phyloP scores from a whole-genome alignment of 2,329 filamentous ascomycete genomes.

The Lasiodiplodia theobromae region DNA sequence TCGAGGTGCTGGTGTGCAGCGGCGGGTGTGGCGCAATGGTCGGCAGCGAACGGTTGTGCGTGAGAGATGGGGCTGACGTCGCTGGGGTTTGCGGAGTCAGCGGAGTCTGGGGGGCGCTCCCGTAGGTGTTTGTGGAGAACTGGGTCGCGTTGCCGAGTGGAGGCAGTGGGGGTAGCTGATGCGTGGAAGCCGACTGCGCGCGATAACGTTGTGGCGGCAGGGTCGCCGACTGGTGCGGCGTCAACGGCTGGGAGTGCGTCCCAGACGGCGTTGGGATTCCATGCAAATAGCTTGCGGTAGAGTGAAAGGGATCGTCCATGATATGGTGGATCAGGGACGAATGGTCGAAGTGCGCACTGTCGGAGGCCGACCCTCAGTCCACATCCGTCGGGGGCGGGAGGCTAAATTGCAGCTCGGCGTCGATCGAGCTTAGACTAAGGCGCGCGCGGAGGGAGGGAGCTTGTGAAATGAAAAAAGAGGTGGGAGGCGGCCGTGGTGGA shows the following conservation, averaged over 20 bases:
- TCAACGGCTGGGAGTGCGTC: constrained; percentile 30
- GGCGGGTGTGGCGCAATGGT: constrained; percentile 45
- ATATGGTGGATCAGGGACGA: constrained; percentile 26
- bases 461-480: constrained; percentile 10
- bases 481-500: constrained; percentile 16
- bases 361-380: constrained; percentile 18
- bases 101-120: constrained; percentile 40
- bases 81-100: constrained; percentile 41
- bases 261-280: constrained; percentile 30
- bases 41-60: constrained; percentile 42
- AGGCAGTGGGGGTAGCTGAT: constrained; percentile 31
- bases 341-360: constrained; percentile 22
- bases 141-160: constrained; percentile 30
- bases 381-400: constrained; percentile 29
- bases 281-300: constrained; percentile 27
- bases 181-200: constrained; percentile 30
- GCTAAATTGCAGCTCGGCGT: constrained; percentile 24
- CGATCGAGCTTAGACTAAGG: constrained; percentile 24
- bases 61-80: constrained; percentile 38
- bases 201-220: constrained; percentile 30
- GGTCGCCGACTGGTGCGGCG: constrained; percentile 26
- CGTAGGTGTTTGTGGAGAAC: constrained; percentile 31
- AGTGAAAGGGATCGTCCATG: constrained; percentile 31
- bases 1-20: constrained; percentile 47
- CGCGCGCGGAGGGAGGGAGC: neutral